Percentiles rank a stretch among this genome's conserved stretches.
These are phyloP conservation scores for Aspergillus sparsus DNA, from an alignment of 495 filamentous ascomycete species.

Conservation along the genomic window DNA sequence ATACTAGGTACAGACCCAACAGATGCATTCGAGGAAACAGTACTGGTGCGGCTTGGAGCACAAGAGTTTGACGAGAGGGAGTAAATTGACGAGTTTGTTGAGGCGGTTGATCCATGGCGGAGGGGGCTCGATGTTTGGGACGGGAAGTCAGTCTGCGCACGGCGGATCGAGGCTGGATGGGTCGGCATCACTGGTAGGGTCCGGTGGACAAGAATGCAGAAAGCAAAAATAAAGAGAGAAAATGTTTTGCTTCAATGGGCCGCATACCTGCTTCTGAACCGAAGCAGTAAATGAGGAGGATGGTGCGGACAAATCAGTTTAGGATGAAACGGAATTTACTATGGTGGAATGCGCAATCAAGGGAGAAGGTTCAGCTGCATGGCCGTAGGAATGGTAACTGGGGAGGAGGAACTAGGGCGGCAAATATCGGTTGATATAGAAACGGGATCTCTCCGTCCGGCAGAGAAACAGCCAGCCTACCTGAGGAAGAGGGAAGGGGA, in stretches of 20 bases:
- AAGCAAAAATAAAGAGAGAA: conserved; percentile 26
- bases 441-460: conserved; percentile 26
- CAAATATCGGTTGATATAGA: conserved; percentile 32
- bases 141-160: conserved; percentile 66
- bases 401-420: conserved; percentile 15
- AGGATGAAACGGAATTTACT: not conserved
- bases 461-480: conserved; percentile 8
- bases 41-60: conserved; percentile 71
- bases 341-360: conserved; percentile 38
- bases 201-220: conserved; percentile 34
- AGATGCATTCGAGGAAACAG: conserved; percentile 75
- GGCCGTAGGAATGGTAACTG: conserved; percentile 24
- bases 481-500: conserved; percentile 2
- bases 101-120: conserved; percentile 75
- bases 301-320: not conserved
- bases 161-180: conserved; percentile 52
- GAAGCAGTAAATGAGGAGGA: conserved; percentile 28
- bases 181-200: conserved; percentile 42
- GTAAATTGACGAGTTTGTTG: conserved; percentile 76
- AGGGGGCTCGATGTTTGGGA: conserved; percentile 58
- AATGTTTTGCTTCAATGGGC: conserved; percentile 35
- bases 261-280: conserved; percentile 47
- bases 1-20: conserved; percentile 52
- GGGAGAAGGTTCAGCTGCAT: conserved; percentile 24
- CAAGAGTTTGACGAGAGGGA: conserved; percentile 67